Conservation (phyloP, 2,329 filamentous ascomycete genomes). For the Aureobasidium namibiae region DNA sequence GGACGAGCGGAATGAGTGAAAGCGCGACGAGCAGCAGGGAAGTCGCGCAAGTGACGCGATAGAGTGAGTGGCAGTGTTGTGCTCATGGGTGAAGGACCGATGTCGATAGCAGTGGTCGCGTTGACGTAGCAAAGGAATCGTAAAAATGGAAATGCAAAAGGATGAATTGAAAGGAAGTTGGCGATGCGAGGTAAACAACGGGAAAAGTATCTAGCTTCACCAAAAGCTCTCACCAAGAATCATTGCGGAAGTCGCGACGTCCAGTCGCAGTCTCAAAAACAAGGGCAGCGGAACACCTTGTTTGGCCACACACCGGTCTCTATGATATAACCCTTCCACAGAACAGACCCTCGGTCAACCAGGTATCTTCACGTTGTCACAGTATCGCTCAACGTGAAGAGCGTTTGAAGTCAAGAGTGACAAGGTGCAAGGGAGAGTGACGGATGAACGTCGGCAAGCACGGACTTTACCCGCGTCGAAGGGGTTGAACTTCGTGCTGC, state of each 20-base stretch:
- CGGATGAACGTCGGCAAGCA: not conserved
- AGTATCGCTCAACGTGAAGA: not conserved
- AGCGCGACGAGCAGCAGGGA: not conserved
- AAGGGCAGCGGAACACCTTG: not conserved
- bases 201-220: not conserved
- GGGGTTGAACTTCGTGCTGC: constrained; percentile 9
- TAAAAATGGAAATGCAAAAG: not conserved
- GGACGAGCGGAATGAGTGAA: not conserved
- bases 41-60: not conserved
- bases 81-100: not conserved
- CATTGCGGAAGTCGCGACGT: not conserved
- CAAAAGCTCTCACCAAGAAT: not conserved
- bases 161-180: not conserved
- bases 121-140: too few species aligned
- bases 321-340: not conserved
- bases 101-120: not conserved
- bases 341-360: not conserved
- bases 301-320: not conserved
- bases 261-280: not conserved
- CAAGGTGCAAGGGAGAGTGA: not conserved
- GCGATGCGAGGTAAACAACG: not conserved
- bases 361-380: not conserved
- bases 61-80: not conserved
- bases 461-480: not conserved
- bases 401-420: not conserved